Evolutionary conservation across 768 basidiomycete species (phyloP).

Genomic region (Boletus tylopilopsis): DNA sequence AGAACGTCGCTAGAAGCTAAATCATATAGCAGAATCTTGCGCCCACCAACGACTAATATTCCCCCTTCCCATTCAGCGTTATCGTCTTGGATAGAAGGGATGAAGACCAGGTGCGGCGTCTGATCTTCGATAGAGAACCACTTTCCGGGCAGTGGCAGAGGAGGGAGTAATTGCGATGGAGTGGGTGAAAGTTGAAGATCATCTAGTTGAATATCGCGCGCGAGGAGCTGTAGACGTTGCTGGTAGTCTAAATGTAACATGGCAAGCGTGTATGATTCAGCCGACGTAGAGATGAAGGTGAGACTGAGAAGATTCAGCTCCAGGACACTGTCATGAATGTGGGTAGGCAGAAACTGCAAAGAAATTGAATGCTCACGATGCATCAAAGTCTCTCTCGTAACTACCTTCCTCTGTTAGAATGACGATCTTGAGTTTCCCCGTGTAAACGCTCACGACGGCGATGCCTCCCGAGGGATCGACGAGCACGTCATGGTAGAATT

Average conservation of each 20-base stretch:
- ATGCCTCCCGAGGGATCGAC: conserved; percentile 61
- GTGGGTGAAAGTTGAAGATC: conserved; percentile 50
- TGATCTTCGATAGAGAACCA: conserved; percentile 38
- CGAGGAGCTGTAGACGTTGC: conserved; percentile 57
- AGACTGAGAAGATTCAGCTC: conserved; percentile 69
- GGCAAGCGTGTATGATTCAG: conserved; percentile 50
- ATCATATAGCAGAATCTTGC: conserved; percentile 60
- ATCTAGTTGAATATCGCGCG: conserved; percentile 50
- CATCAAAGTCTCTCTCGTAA: conserved; percentile 56
- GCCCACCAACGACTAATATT: conserved; percentile 66
- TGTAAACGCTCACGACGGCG: conserved; percentile 63
- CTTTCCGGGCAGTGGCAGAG: conserved; percentile 50
- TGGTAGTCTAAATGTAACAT: conserved; percentile 67
- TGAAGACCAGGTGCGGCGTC: conserved; percentile 38
- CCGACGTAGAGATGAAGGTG: conserved; percentile 47
- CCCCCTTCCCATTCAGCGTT: conserved; percentile 52
- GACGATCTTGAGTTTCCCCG: conserved; percentile 66
- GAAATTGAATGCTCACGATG: conserved; percentile 45
- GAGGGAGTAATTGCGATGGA: conserved; percentile 42
- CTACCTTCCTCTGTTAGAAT: conserved; percentile 48
- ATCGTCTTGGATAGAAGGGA: conserved; percentile 24
- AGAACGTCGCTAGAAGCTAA: conserved; percentile 44
- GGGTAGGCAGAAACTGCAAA: conserved; percentile 1
- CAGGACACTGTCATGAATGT: conserved; percentile 41
- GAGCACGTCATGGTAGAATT: conserved; percentile 67